Evolutionary conservation across 352 stramenopile species (phyloP).

Genomic region (Thraustotheca clavata): DNA sequence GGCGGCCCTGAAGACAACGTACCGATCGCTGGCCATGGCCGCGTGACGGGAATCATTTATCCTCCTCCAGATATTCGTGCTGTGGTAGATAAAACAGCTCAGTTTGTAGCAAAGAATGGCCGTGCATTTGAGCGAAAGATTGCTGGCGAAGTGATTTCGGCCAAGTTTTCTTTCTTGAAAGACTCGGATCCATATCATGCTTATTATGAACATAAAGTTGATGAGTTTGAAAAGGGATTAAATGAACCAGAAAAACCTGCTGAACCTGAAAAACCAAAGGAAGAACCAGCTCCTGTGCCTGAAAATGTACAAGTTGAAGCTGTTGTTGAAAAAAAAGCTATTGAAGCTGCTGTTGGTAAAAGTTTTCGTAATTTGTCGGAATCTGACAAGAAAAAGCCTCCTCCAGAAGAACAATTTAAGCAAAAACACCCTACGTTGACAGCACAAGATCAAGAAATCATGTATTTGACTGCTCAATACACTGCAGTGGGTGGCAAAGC

Average conservation of each 20-base stretch:
- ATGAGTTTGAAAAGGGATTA: constrained; percentile 43
- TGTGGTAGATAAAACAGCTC: constrained; percentile 97
- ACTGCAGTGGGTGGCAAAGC: constrained; percentile 91
- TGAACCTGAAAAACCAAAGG: constrained; percentile 24
- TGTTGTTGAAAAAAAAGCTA: constrained; percentile 79
- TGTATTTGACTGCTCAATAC: constrained; percentile 98
- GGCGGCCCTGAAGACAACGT: constrained; percentile 1
- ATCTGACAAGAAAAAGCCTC: constrained; percentile 24
- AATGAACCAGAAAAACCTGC: constrained; percentile 18
- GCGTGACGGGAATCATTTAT: constrained; percentile 90
- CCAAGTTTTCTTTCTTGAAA: constrained; percentile 97
- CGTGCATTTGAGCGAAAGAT: constrained; percentile 97
- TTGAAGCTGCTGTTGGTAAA: constrained; percentile 73
- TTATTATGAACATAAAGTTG: constrained; percentile 98
- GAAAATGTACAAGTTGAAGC: constrained; percentile 29
- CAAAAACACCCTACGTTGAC: constrained; percentile 89
- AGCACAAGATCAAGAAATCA: constrained; percentile 93
- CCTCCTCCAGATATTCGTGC: constrained; percentile 96
- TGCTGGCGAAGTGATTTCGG: constrained; percentile 90
- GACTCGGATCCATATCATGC: constrained; percentile 93
- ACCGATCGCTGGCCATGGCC: constrained; percentile 40
- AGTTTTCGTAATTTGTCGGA: constrained; percentile 78
- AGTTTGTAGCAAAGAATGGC: constrained; percentile 97
- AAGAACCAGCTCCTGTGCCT: constrained; percentile 20
- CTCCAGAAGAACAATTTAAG: constrained; percentile 62